phyloP scores from a whole-genome alignment of 352 stramenopile species.

The Pythium rishiriense region DNA sequence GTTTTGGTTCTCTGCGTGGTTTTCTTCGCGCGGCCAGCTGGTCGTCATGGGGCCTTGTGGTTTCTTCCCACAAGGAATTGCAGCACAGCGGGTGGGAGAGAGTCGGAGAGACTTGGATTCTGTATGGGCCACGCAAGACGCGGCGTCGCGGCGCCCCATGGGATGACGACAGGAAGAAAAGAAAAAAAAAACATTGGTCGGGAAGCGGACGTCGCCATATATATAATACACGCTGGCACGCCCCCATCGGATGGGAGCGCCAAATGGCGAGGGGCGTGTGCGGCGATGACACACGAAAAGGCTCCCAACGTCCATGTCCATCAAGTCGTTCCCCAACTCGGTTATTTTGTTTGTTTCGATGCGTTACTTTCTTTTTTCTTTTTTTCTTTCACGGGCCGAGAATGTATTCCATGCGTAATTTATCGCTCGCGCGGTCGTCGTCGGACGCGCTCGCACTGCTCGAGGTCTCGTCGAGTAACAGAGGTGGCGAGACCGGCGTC shows the following conservation, averaged over 20 bases:
- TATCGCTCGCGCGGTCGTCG: background rate
- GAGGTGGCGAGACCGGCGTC: too few species aligned
- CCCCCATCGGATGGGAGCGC: too few species aligned
- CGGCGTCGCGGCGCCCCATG: too few species aligned
- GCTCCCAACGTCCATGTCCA: too few species aligned
- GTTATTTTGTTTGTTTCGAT: too few species aligned
- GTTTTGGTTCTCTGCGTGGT: background rate
- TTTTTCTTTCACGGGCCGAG: background rate
- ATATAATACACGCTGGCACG: too few species aligned
- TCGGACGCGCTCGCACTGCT: background rate
- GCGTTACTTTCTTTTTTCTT: conserved; percentile 1
- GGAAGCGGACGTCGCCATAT: too few species aligned
- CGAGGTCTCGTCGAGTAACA: conserved; percentile 20
- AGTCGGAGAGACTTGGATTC: background rate
- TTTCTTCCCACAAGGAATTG: background rate
- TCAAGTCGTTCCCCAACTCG: too few species aligned
- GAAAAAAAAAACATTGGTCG: too few species aligned
- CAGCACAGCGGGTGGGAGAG: background rate
- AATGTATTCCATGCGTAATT: conserved; percentile 26
- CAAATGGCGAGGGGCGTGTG: too few species aligned
- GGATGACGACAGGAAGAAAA: too few species aligned
- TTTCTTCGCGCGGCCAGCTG: conserved; percentile 3
- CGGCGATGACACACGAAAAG: too few species aligned
- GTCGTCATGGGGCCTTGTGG: conserved; percentile 12
- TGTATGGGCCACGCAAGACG: background rate